A percentile compares a stretch with the other conserved stretches of the same genome.
These are phyloP conservation scores for Trichoderma reesei DNA, from an alignment of 495 filamentous ascomycete genomes.

Conservation along the genomic window DNA sequence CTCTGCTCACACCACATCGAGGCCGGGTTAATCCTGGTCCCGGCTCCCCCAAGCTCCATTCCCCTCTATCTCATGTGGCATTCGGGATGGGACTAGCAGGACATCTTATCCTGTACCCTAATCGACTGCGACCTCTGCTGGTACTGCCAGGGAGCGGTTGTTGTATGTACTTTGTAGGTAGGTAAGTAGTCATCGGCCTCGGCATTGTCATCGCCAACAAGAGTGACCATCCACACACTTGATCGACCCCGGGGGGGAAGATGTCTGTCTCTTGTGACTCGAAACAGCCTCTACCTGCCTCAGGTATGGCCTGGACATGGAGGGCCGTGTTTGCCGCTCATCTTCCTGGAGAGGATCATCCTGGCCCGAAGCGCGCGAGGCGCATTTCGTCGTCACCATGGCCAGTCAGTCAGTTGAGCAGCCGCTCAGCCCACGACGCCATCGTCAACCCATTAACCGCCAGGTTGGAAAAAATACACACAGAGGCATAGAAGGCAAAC, in stretches of 20 bases:
- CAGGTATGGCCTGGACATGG: not conserved
- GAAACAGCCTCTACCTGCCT: not conserved
- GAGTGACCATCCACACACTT: not conserved
- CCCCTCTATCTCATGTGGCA: slow-evolving; percentile 6
- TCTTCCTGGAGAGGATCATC: not conserved
- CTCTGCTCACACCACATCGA: not conserved
- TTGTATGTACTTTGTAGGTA: too few relatives aligned
- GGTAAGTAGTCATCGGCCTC: too few relatives aligned
- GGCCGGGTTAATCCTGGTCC: slow-evolving; percentile 1
- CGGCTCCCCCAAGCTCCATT: not conserved
- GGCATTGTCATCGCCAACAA: not conserved
- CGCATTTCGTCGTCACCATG: not conserved
- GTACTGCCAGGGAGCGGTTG: not conserved
- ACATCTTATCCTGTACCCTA: slow-evolving; percentile 6
- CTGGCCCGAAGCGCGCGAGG: not conserved
- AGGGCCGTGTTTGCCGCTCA: not conserved
- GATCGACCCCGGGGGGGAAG: not conserved
- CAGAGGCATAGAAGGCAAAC: not conserved
- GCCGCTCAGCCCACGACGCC: slow-evolving; percentile 8
- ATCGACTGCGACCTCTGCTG: not conserved
- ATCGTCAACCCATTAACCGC: slow-evolving; percentile 3
- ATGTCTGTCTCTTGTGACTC: slow-evolving; percentile 4
- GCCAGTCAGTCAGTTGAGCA: slow-evolving; percentile 3
- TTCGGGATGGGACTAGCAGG: not conserved
- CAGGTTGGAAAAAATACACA: not conserved